Evolutionary conservation across 2,329 filamentous ascomycete species (phyloP).

Genomic region (Monosporascus sp.): DNA sequence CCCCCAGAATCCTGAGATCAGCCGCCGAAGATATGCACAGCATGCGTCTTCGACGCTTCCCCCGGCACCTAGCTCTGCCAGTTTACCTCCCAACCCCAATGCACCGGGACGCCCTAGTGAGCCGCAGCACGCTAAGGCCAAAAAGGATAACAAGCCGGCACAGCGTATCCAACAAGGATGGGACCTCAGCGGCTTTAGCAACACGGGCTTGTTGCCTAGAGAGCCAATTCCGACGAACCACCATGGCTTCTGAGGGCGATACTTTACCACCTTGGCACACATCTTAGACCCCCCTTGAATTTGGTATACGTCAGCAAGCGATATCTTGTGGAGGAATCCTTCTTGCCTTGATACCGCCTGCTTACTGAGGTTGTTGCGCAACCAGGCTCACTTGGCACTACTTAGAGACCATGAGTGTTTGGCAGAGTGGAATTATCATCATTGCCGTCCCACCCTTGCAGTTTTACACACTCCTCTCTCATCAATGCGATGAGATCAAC

Average conservation of each 20-base stretch:
- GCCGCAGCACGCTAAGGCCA: constrained; percentile 10
- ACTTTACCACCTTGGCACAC: neutral
- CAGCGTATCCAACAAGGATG: constrained; percentile 32
- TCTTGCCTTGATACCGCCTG: no score
- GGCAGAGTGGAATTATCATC: neutral
- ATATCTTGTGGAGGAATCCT: no score
- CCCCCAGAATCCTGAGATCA: constrained; percentile 24
- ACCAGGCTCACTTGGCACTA: no score
- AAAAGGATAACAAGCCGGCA: constrained; percentile 13
- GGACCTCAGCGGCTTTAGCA: constrained; percentile 37
- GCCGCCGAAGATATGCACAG: constrained; percentile 25
- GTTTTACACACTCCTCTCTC: constrained; percentile 1
- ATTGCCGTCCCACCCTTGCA: neutral
- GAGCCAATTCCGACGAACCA: neutral
- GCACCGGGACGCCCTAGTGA: constrained; percentile 26
- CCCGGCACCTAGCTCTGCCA: constrained; percentile 18
- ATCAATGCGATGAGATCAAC: constrained; percentile 21
- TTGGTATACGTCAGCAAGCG: neutral
- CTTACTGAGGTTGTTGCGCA: no score
- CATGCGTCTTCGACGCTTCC: constrained; percentile 21
- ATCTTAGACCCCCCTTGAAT: neutral
- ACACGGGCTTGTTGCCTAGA: constrained; percentile 26
- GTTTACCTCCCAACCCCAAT: constrained; percentile 28
- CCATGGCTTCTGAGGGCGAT: neutral
- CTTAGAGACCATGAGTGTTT: neutral